Evolutionary conservation across 2,329 filamentous ascomycete genomes (phyloP).

Genomic region (Colletotrichum sp.): DNA sequence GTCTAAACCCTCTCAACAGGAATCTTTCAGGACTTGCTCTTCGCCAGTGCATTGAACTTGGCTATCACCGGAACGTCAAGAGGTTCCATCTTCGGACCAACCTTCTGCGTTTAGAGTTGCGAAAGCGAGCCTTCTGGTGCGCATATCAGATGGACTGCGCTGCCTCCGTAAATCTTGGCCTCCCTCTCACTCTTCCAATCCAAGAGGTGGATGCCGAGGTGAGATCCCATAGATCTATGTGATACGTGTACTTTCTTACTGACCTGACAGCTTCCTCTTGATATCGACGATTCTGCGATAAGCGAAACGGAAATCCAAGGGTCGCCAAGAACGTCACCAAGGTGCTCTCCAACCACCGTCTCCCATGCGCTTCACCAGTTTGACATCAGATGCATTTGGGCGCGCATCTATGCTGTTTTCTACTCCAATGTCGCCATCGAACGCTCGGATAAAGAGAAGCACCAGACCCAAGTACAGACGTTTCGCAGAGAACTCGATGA

Average conservation of each 20-base stretch:
- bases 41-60: conserved; percentile 36
- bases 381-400: conserved; percentile 10
- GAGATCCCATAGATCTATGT: background rate
- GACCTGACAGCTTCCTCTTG: background rate
- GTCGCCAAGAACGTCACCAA: background rate
- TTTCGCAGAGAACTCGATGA: conserved; percentile 7
- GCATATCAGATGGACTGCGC: conserved; percentile 9
- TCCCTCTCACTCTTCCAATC: background rate
- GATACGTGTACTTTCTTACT: background rate
- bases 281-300: background rate
- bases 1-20: background rate
- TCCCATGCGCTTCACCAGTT: conserved; percentile 1
- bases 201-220: conserved; percentile 11
- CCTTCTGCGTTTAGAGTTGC: conserved; percentile 2
- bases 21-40: conserved; percentile 33
- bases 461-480: background rate
- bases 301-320: background rate
- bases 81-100: background rate
- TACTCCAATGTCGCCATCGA: background rate
- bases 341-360: background rate
- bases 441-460: background rate
- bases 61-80: conserved; percentile 29
- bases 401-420: background rate
- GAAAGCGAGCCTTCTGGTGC: conserved; percentile 17
- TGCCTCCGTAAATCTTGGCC: background rate